These are phyloP conservation scores for Neurospora cerealis DNA, from an alignment of 495 filamentous ascomycete species.

Conservation along the genomic window DNA sequence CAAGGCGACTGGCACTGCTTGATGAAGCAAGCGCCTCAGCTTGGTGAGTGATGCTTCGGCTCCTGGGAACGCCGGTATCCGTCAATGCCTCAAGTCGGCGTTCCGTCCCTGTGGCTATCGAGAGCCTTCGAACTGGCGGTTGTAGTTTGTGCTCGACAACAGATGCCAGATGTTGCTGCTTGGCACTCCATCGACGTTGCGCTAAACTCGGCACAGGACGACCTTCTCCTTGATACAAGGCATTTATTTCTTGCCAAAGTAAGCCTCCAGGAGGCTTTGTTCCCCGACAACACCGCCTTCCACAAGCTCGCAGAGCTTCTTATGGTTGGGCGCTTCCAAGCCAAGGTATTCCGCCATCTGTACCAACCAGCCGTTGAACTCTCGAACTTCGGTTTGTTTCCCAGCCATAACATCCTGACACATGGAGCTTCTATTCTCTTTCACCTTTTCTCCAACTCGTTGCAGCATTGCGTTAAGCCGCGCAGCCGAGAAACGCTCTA, in stretches of 20 bases:
- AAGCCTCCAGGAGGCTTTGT: constrained; percentile 11
- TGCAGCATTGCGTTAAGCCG: constrained; percentile 16
- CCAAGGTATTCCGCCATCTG: constrained; percentile 22
- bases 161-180: not conserved
- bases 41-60: not conserved
- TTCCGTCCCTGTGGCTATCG: not conserved
- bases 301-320: constrained; percentile 22
- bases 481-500: constrained; percentile 17
- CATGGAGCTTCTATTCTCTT: constrained; percentile 68
- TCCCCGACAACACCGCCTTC: constrained; percentile 7
- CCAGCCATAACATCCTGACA: constrained; percentile 59
- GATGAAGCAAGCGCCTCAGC: not conserved
- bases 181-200: not conserved
- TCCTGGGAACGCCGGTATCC: not conserved
- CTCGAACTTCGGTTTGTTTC: constrained; percentile 65
- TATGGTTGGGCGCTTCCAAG: constrained; percentile 15
- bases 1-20: not conserved
- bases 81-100: not conserved
- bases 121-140: not conserved
- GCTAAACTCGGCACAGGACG: not conserved
- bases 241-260: constrained; percentile 9
- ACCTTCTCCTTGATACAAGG: constrained; percentile 1
- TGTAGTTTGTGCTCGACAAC: not conserved
- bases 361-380: constrained; percentile 78
- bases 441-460: constrained; percentile 48